A percentile compares a stretch with the other conserved stretches of the same genome.
phyloP scores from a whole-genome alignment of 306 rosid species.

The Quercus ilex region DNA sequence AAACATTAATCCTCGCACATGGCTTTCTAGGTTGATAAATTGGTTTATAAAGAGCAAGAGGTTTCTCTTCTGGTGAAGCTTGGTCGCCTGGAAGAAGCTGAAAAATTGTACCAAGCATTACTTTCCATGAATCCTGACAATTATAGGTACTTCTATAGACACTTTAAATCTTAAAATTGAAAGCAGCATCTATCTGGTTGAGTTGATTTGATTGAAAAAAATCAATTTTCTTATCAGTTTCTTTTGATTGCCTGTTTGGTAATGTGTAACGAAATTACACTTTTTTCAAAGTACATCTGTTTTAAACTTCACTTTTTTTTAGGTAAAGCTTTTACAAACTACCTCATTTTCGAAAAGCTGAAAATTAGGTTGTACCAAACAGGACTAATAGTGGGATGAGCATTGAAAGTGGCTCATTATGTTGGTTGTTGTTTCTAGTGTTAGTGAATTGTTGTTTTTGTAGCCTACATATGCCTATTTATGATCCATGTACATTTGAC shows the following conservation, averaged over 20 bases:
- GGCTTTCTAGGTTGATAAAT: constrained; percentile 72
- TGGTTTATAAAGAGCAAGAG: constrained; percentile 78
- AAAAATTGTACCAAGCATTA: constrained; percentile 55
- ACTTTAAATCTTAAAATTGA: neutral
- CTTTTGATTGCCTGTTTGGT: neutral
- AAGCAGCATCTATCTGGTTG: neutral
- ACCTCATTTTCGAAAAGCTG: too few species aligned
- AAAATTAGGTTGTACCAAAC: too few species aligned
- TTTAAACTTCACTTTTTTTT: too few species aligned
- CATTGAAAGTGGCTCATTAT: neutral
- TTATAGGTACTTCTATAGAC: constrained; percentile 51
- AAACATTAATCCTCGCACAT: constrained; percentile 14
- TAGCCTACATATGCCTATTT: neutral
- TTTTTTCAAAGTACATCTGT: too few species aligned
- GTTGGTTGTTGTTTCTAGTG: neutral
- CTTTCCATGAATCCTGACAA: constrained; percentile 96
- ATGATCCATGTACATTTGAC: neutral
- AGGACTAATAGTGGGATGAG: neutral
- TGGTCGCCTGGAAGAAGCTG: constrained; percentile 69
- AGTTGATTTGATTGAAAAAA: neutral
- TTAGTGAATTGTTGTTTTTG: neutral
- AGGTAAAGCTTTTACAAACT: too few species aligned
- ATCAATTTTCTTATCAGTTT: neutral
- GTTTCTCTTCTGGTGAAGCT: constrained; percentile 87
- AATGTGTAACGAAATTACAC: too few species aligned